Evolutionary conservation across 805 yeast genomes (phyloP), one percentile per base, ranked within the genome.

Genomic region (Pachysolen tannophilus): DNA sequence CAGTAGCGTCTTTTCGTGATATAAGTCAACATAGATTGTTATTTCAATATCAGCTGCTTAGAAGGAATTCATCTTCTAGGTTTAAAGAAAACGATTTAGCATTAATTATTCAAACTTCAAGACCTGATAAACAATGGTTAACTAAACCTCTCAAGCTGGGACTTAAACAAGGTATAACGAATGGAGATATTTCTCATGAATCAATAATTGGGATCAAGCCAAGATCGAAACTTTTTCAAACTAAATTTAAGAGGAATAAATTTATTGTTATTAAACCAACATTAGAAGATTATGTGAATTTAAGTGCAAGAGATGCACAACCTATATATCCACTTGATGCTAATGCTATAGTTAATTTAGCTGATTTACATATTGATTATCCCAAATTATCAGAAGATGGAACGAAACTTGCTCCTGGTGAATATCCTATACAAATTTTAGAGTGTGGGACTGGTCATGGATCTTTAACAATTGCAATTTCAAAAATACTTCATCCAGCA

Each of bases 391-490:
- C n/a, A 4, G 33, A 18, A 8, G 27, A 45, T 14, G 30, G 30
- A 32, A 32, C 28, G 20, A 35, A 43, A 28, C 18, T 44, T 17
- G n/a, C n/a, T n/a, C n/a, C n/a, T n/a, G 29, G 20, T 7, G 36
- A 24, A 6, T 44, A 51, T 3, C 67, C 69, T 1, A 35, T 55
- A 8, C 71, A 69, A 33, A 34, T 37, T 9, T 47, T 70, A 14
- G 77, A 70, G 43, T 74, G 74, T 1, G 77, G 77, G 4, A 71
- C 76, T 2, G 77, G 77, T 2, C 75, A 69, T 49, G 77, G 77
- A 0, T 68, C 75, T 3, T 44, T 70, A 32, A 55, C 71, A 3
- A 34, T 70, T 28, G 66, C 69, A 7, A 63, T 70, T 11, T 56
- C 65, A 17, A 58, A 53, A 18, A 53, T 51, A 11, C 44, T 70